Base-by-base conservation (phyloP, 805 yeast genomes). In the Komagataella ulmi region DNA sequence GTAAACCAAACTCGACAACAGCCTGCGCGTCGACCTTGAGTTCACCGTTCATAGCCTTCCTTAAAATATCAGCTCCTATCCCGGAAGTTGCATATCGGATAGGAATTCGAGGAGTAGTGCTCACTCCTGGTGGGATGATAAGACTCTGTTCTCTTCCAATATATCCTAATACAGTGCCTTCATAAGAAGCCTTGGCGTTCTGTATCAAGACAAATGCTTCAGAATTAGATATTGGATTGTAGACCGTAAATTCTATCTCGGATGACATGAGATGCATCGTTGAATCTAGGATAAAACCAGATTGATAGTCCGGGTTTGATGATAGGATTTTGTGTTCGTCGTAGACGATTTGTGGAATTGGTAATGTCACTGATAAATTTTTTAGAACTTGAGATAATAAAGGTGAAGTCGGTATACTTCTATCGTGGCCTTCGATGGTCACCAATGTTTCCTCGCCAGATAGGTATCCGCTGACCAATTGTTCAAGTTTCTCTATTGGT, bases 191-290 rank as follows among this genome's bases (percentile, higher is more conserved):
- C 50, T 67, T 69, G 1, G 77, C 83, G 44, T 68, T 68, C 17
- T 66, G 53, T 17, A 81, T 63, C 7, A 64, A 64, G 12, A 77
- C 62, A n/a, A 63, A 57, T 0, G 76, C 62, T 14, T 69, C 74
- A n/a, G 69, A 60, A 57, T 81, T 79, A 3, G 55, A 52, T 1
- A 81, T 57, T 1, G 87, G 87, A 56, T 81, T 81, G 61, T 60
- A 77, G 0, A 80, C 65, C 0, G 74, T 72, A 52, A 81, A 58
- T 56, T 79, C 83, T 4, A 79, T 69, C 48, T 79, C 80, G 1
- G 81, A 75, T 0, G 75, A 65, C 64, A 80, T 64, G 3, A 81
- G 55, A 60, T 81, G 84, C 64, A 81, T 73, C 0, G 76, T 76
- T 4, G 78, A 70, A 14, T 70, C 73, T 1, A 75, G 50, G 6